phyloP scores from a whole-genome alignment of 1,284 basidiomycete species.

The Tranzscheliella williamsii region DNA sequence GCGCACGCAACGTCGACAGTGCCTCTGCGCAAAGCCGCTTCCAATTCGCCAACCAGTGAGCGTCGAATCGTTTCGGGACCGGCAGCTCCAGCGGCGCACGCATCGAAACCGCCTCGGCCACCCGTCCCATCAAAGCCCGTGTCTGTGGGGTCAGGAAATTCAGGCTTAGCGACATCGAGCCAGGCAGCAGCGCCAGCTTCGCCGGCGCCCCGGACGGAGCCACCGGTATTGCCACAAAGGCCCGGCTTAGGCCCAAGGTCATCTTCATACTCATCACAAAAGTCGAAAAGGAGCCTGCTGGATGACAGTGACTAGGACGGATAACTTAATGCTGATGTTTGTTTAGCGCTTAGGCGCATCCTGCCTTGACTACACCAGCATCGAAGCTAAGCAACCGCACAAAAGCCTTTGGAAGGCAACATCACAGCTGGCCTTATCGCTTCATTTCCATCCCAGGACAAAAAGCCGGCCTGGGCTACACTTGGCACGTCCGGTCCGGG shows the following conservation, averaged over 20 bases:
- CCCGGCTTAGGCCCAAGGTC: slow-evolving; percentile 28
- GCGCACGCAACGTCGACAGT: neutral
- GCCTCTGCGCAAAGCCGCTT: slow-evolving; percentile 13
- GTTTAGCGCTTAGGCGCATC: no score
- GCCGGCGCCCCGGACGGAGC: no score
- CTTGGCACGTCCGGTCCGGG: no score
- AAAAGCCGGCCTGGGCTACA: no score
- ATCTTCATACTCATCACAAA: slow-evolving; percentile 25
- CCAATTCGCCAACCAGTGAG: slow-evolving; percentile 16
- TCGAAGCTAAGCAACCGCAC: no score
- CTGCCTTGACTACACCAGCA: no score
- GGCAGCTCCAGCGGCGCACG: slow-evolving; percentile 2
- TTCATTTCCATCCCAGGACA: no score
- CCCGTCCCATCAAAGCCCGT: slow-evolving; percentile 36
- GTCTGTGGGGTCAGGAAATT: no score
- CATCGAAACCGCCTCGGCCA: slow-evolving; percentile 14
- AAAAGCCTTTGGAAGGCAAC: no score
- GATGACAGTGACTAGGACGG: slow-evolving; percentile 39
- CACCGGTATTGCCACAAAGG: slow-evolving; percentile 28
- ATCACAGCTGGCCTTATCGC: no score
- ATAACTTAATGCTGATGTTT: no score
- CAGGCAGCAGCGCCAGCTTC: neutral
- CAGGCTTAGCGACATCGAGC: neutral
- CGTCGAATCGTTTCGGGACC: slow-evolving; percentile 21
- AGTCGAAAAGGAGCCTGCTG: slow-evolving; percentile 29